phyloP scores from a whole-genome alignment of 352 stramenopile genomes.

The Elongisporangium prolatum region DNA sequence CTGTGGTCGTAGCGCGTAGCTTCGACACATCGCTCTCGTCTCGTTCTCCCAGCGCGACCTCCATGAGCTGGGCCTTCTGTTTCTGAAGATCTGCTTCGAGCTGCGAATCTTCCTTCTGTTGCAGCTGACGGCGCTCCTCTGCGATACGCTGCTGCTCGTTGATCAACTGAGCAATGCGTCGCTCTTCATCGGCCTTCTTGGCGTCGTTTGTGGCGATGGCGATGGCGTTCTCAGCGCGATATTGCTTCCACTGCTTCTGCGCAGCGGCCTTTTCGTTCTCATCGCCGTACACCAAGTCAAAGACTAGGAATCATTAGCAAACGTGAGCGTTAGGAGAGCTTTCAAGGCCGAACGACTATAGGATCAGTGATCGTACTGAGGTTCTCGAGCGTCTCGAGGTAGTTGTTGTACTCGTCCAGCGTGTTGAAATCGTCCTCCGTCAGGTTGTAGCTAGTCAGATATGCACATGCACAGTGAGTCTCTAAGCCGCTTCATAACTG shows the following conservation, averaged over 20 bases:
- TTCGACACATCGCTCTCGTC: slow-evolving; percentile 76
- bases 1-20: slow-evolving; percentile 69
- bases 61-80: slow-evolving; percentile 84
- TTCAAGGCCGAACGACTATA: background rate
- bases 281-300: slow-evolving; percentile 79
- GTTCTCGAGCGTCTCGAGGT: slow-evolving; percentile 81
- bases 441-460: slow-evolving; percentile 73
- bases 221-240: slow-evolving; percentile 76
- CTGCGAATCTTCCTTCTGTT: slow-evolving; percentile 76
- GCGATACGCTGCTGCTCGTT: slow-evolving; percentile 74
- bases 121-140: slow-evolving; percentile 69
- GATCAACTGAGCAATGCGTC: slow-evolving; percentile 80
- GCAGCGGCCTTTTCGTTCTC: slow-evolving; percentile 62
- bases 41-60: slow-evolving; percentile 78
- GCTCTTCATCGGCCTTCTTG: slow-evolving; percentile 84
- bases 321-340: background rate
- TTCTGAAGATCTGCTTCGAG: slow-evolving; percentile 74
- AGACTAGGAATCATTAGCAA: slow-evolving; percentile 38
- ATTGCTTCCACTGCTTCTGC: slow-evolving; percentile 86
- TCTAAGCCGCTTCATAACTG: too few species aligned
- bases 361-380: slow-evolving; percentile 42
- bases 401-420: slow-evolving; percentile 86
- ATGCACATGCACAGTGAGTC: too few species aligned
- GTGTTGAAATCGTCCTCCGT: slow-evolving; percentile 85
- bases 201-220: slow-evolving; percentile 82